Evolutionary conservation across 1,139 yeast genomes (phyloP).

Genomic region (Groenewaldozyma sp.): DNA sequence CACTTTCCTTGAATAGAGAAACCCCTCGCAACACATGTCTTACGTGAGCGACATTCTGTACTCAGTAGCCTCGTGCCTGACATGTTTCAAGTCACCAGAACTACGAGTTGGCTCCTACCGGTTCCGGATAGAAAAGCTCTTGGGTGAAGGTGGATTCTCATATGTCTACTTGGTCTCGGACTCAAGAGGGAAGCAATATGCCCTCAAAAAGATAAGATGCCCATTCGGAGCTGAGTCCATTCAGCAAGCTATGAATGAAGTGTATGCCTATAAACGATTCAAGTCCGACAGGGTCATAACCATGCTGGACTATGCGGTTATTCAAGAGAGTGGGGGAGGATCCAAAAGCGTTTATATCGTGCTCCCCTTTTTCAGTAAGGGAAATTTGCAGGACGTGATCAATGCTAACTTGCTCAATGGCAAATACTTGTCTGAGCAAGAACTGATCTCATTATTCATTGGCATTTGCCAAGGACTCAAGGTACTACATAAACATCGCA

Average conservation of each 20-base stretch:
- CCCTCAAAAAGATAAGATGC: conserved; percentile 78
- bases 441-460: conserved; percentile 50
- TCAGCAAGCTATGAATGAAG: conserved; percentile 63
- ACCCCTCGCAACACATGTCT: conserved; percentile 15
- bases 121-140: conserved; percentile 46
- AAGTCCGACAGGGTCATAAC: conserved; percentile 57
- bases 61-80: conserved; percentile 28
- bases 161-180: conserved; percentile 75
- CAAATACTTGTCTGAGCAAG: conserved; percentile 46
- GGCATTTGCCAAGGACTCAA: conserved; percentile 70
- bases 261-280: conserved; percentile 66
- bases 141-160: conserved; percentile 88
- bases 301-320: conserved; percentile 59
- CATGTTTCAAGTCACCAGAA: conserved; percentile 32
- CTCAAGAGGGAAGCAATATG: conserved; percentile 45
- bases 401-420: conserved; percentile 53
- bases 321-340: conserved; percentile 62
- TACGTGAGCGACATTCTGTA: conserved; percentile 22
- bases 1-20: no score
- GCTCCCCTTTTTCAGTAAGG: conserved; percentile 63
- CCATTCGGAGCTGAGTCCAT: conserved; percentile 78
- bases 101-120: conserved; percentile 29
- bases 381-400: conserved; percentile 72
- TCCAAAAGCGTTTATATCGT: conserved; percentile 68
- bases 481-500: conserved; percentile 57